Evolutionary conservation across 768 basidiomycete genomes (phyloP).

Genomic region (Psilocybe tampanensis): DNA sequence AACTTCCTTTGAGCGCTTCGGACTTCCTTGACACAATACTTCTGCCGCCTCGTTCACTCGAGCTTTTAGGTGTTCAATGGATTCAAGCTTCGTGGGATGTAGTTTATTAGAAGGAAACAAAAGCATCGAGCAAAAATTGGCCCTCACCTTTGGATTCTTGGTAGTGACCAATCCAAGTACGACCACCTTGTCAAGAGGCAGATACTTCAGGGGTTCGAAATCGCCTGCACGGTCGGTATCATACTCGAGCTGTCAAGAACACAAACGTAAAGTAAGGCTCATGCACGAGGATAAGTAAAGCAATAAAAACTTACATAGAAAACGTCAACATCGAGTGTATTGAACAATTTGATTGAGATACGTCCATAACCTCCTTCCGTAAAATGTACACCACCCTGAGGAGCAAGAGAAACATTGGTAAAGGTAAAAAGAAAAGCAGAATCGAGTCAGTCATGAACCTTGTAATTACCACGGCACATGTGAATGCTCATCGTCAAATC

Average conservation of each 20-base stretch:
- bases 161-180: constrained; percentile 55
- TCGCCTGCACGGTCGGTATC: constrained; percentile 66
- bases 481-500: constrained; percentile 61
- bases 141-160: constrained; percentile 43
- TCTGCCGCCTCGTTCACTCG: constrained; percentile 58
- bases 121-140: not conserved
- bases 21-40: constrained; percentile 44
- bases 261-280: not conserved
- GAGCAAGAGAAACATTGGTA: not conserved
- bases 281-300: not conserved
- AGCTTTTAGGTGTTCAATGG: constrained; percentile 46
- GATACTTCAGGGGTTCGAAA: constrained; percentile 54
- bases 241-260: constrained; percentile 54
- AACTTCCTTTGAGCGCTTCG: constrained; percentile 44
- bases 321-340: constrained; percentile 57
- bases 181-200: constrained; percentile 49
- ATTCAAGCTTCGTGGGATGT: constrained; percentile 43
- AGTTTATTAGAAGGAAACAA: not conserved
- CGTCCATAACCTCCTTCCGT: constrained; percentile 61
- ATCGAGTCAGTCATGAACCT: constrained; percentile 31
- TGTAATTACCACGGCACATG: constrained; percentile 60
- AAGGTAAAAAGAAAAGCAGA: constrained; percentile 34
- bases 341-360: constrained; percentile 59
- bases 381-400: constrained; percentile 50
- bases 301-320: constrained; percentile 41